Conservation (phyloP, 768 basidiomycete genomes). For the Tylopilus intermedius region DNA sequence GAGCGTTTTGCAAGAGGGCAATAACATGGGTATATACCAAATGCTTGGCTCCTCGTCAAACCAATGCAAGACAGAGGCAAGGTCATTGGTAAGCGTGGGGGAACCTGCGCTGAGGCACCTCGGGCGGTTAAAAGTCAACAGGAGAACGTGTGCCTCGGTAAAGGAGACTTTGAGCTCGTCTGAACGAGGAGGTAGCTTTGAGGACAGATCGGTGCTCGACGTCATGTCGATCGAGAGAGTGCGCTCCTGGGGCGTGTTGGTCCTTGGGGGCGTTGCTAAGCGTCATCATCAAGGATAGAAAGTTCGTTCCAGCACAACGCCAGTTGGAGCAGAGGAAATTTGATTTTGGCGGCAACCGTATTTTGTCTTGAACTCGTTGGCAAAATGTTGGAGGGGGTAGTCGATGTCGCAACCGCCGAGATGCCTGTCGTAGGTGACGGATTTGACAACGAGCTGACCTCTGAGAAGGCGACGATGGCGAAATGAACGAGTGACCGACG, state of each 20-base stretch:
- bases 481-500: too few species aligned
- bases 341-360: background rate
- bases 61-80: conserved; percentile 57
- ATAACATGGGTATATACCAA: conserved; percentile 46
- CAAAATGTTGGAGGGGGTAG: too few species aligned
- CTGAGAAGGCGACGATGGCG: too few species aligned
- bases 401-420: too few species aligned
- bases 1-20: background rate
- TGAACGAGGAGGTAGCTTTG: conserved; percentile 28
- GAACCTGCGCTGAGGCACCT: conserved; percentile 70
- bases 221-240: conserved; percentile 1
- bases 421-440: too few species aligned
- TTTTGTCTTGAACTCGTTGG: too few species aligned
- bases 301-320: conserved; percentile 7
- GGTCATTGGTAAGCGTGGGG: conserved; percentile 48
- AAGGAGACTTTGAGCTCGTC: conserved; percentile 36
- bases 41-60: conserved; percentile 66
- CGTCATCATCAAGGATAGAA: background rate
- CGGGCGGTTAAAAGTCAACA: conserved; percentile 64
- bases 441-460: too few species aligned
- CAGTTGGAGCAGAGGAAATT: background rate
- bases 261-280: too few species aligned
- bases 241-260: background rate
- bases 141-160: conserved; percentile 47
- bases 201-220: background rate